Evolutionary conservation across 1,284 basidiomycete species (phyloP).

Genomic region (Stygiomarasmius scandens): DNA sequence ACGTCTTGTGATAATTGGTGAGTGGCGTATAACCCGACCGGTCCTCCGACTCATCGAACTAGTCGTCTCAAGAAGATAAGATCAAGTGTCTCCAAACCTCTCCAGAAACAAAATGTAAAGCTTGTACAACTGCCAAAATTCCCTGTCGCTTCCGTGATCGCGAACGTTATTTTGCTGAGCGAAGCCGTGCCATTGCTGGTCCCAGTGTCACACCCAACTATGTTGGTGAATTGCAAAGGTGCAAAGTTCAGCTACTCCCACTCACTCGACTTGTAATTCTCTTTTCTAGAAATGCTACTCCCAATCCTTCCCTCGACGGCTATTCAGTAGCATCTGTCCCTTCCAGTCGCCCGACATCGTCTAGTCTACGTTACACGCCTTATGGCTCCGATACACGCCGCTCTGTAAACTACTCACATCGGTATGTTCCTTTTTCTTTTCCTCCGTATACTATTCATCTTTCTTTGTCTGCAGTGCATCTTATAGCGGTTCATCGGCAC

Average conservation of each 20-base stretch:
- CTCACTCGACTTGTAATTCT: slow-evolving; percentile 19
- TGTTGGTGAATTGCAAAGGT: slow-evolving; percentile 42
- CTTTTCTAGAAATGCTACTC: slow-evolving; percentile 10
- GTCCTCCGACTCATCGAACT: slow-evolving; percentile 21
- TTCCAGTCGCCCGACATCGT: slow-evolving; percentile 43
- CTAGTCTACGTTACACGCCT: slow-evolving; percentile 49
- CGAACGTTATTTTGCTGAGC: slow-evolving; percentile 81
- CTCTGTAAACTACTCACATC: slow-evolving; percentile 34
- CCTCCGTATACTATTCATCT: background rate
- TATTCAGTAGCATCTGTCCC: slow-evolving; percentile 40
- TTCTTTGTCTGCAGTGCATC: slow-evolving; percentile 11
- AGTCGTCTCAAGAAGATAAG: slow-evolving; percentile 84
- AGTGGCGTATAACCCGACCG: slow-evolving; percentile 23
- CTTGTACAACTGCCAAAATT: slow-evolving; percentile 68
- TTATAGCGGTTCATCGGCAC: slow-evolving; percentile 10
- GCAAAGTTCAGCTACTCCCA: slow-evolving; percentile 25
- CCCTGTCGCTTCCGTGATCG: slow-evolving; percentile 77
- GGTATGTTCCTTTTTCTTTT: slow-evolving; percentile 31
- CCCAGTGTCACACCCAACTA: slow-evolving; percentile 47
- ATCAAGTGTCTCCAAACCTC: slow-evolving; percentile 76
- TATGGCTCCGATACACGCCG: slow-evolving; percentile 55
- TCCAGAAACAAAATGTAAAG: slow-evolving; percentile 70
- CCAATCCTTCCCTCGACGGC: slow-evolving; percentile 10
- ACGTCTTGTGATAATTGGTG: slow-evolving; percentile 86
- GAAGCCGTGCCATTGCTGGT: slow-evolving; percentile 72